Percentiles rank a stretch among this genome's conserved stretches.
Conservation (phyloP, 805 yeast genomes). For the Candida alai region DNA sequence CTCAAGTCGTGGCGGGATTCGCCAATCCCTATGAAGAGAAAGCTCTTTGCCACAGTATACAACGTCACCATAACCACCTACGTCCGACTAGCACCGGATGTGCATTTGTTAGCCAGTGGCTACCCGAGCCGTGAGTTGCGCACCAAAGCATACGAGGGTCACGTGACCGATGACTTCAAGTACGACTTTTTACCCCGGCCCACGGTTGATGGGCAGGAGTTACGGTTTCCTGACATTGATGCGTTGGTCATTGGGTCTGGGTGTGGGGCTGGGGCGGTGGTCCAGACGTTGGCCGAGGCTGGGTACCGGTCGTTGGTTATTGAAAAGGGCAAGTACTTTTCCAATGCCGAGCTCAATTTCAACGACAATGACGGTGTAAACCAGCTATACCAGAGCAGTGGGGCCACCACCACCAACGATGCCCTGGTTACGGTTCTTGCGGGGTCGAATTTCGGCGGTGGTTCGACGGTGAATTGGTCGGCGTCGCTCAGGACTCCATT, state of each 20-base stretch:
- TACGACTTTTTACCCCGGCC: conserved; percentile 32
- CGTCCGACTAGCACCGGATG: conserved; percentile 24
- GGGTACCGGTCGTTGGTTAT: conserved; percentile 44
- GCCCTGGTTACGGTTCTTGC: conserved; percentile 39
- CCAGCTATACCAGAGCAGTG: conserved; percentile 38
- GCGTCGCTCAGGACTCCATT: conserved; percentile 49
- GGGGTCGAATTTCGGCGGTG: conserved; percentile 56
- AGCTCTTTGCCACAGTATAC: conserved; percentile 28
- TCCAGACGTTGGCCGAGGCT: conserved; percentile 38
- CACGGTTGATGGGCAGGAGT: conserved; percentile 21
- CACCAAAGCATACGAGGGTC: conserved; percentile 24
- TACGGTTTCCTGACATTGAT: conserved; percentile 38
- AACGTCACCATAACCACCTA: conserved; percentile 24
- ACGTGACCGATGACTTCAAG: conserved; percentile 20
- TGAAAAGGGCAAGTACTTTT: conserved; percentile 48
- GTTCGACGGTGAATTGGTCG: conserved; percentile 56
- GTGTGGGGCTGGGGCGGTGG: conserved; percentile 51
- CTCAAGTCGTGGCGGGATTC: conserved; percentile 41
- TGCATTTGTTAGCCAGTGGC: conserved; percentile 35
- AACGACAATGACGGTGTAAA: conserved; percentile 34
- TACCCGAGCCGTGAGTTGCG: conserved; percentile 34
- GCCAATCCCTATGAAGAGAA: conserved; percentile 30
- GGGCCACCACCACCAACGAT: conserved; percentile 30
- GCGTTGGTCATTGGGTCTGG: conserved; percentile 52
- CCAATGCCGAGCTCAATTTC: conserved; percentile 30